Evolutionary conservation across 495 filamentous ascomycete genomes (phyloP), one percentile per base, ranked within the genome.

Genomic region (Parathielavia appendiculata): DNA sequence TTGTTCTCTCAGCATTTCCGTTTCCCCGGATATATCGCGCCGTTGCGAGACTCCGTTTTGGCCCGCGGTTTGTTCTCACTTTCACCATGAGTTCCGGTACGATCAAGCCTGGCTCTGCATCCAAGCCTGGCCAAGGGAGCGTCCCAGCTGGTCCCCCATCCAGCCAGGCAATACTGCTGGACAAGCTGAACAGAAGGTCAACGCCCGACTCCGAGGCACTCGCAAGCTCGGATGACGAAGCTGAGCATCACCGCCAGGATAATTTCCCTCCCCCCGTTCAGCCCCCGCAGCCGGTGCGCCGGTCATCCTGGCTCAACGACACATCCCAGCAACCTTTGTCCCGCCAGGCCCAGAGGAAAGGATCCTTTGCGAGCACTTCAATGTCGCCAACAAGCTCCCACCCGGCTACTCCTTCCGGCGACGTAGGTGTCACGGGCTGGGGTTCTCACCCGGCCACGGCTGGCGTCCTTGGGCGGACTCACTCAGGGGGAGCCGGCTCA

Each of bases 161-260:
- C 64, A 86, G 77, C 59, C 81, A 81, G 39, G 79, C 82, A 32
- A 75, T 87, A 26, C 75, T 88, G 49, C 77, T 88, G 19, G 90
- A 93, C 56, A 91, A 88, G 68, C 75, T 86, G 53, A 85, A 88
- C 62, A 83, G 88, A 62, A 86, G 87, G 55, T 90, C 90, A 17
- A 96, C 92, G 7, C 92, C 92, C 16, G 92, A 96, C 66, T 96
- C 91, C 8, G 92, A 97, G 66, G 92, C 91, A 43, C 75, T 97
- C 48, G 90, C 88, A 39, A 96, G 91, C 59, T 96, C 92, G 4
- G 92, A 97, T 66, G 92, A 97, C 65, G 92, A 97, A 68, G 80
- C 75, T 36, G 91, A 86, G 46, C 61, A 71, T 43, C 79, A 75
- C 56, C 77, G 77, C 40, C 78, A 77, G 66, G 80, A 79, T 32